Percentiles rank a stretch among this genome's conserved stretches.
Conservation (phyloP, 1,139 yeast species). For the Tardiomyces blankii region DNA sequence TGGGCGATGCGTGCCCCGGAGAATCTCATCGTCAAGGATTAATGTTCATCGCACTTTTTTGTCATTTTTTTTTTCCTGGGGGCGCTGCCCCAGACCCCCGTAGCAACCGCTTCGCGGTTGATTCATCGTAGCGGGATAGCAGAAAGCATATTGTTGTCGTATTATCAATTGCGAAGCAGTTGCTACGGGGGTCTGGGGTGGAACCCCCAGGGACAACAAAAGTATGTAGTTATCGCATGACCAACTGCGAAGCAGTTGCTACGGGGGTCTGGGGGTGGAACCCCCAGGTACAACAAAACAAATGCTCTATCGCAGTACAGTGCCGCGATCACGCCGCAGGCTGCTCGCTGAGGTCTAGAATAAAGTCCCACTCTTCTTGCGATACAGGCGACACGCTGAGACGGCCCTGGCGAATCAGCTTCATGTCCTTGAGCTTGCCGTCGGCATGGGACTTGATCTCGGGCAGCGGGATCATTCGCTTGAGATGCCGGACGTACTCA, state of each 20-base stretch:
- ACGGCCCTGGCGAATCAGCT: slow-evolving; percentile 36
- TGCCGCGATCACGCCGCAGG: background rate
- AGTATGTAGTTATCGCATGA: no score
- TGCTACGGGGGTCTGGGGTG: no score
- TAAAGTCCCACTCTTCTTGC: slow-evolving; percentile 29
- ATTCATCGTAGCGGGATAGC: no score
- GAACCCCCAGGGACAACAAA: no score
- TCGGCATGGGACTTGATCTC: slow-evolving; percentile 22
- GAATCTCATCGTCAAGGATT: slow-evolving; percentile 15
- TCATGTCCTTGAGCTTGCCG: slow-evolving; percentile 28
- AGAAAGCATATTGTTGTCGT: no score
- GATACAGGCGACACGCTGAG: slow-evolving; percentile 40
- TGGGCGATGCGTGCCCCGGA: slow-evolving; percentile 29
- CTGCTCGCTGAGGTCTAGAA: slow-evolving; percentile 23
- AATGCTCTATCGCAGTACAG: no score
- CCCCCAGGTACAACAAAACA: no score
- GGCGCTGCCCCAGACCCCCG: no score
- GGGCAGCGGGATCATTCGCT: slow-evolving; percentile 29
- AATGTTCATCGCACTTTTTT: background rate
- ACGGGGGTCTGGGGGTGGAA: no score
- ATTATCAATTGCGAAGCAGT: no score
- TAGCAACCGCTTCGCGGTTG: no score
- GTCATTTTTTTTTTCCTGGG: background rate
- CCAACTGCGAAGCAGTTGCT: no score
- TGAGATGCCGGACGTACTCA: slow-evolving; percentile 30